Base-by-base conservation (phyloP, 768 basidiomycete species). In the Neoboletus brunneissimus region DNA sequence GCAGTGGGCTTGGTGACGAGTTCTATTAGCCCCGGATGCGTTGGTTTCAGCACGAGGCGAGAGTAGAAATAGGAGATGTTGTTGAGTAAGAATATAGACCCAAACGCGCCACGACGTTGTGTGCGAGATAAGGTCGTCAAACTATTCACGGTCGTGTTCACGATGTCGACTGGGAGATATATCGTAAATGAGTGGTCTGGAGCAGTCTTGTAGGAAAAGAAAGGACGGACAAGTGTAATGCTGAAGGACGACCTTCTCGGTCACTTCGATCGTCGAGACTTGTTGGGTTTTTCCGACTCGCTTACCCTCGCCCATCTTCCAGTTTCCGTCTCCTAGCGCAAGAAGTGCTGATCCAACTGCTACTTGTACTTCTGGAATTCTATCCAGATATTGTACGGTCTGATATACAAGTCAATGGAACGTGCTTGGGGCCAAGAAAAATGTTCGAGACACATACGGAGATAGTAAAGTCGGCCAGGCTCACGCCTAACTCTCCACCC, bases 291-390 rank as follows among this genome's bases (percentile, higher is more conserved):
- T 83, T 11, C 81, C 81, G 7, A 87, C 83, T 62, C 80, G 78
- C 22, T 89, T 78, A 6, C 89, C 90, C 57, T 90, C 89, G 5
- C 91, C 91, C 91, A 94, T 93, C 72, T 84, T 89, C 91, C 91
- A 93, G 61, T 93, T 93, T 11, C 91, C 91, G 57, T 94, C 91
- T 0, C 91, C 91, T 1, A 94, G 79, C 2, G 84, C 81, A 40
- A 83, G 67, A 37, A 93, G 73, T 0, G 86, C 84, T 1, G 87
- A 76, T 1, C 80, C 81, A 11, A 86, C 88, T 1, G 88, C 89
- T 18, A 75, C 78, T 53, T 84, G 79, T 4, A 92, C 87, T 48
- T 86, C 81, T 0, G 89, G 88, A 3, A 94, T 73, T 51, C 80
- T 77, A 53, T 88, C 81, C 58, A 94, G 67, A 65, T 89, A 93